A percentile compares a stretch with the other conserved stretches of the same genome.
phyloP scores from a whole-genome alignment of 768 basidiomycete species.

The Tremella mesenterica region DNA sequence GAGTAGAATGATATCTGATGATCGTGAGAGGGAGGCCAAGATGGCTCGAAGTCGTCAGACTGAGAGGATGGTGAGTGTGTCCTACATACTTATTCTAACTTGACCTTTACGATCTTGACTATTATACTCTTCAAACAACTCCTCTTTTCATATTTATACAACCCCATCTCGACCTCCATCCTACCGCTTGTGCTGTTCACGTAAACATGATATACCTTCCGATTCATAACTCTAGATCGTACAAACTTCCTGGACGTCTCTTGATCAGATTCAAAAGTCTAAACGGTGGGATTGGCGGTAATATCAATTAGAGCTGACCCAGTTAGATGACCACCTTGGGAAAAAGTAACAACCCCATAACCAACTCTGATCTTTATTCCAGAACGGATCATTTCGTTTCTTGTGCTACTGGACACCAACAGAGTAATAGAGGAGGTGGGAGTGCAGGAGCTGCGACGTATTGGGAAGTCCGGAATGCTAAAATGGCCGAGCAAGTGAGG shows the following conservation, averaged over 20 bases:
- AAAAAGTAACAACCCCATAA: slow-evolving; percentile 34
- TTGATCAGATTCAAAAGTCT: neutral
- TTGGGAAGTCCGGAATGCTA: slow-evolving; percentile 34
- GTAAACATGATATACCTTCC: too few relatives aligned
- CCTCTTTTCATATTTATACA: neutral
- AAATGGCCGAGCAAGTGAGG: slow-evolving; percentile 34
- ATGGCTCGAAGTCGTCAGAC: slow-evolving; percentile 1
- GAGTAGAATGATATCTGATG: neutral
- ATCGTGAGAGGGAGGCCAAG: neutral
- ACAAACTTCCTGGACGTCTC: neutral
- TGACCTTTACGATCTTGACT: neutral
- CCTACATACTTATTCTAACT: neutral
- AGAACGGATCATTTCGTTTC: slow-evolving; percentile 39
- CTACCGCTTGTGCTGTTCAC: neutral
- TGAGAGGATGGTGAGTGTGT: slow-evolving; percentile 12
- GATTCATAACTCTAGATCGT: neutral
- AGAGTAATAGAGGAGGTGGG: slow-evolving; percentile 34
- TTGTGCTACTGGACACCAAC: slow-evolving; percentile 35
- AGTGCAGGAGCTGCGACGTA: slow-evolving; percentile 30
- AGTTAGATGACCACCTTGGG: slow-evolving; percentile 26
- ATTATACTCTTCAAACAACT: neutral
- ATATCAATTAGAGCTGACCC: neutral
- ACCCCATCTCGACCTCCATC: neutral
- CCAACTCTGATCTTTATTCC: slow-evolving; percentile 36
- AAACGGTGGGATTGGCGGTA: too few relatives aligned